Evolutionary conservation across 192 early-diverging fungal species (phyloP).

Genomic region (Umbelopsis sp.): DNA sequence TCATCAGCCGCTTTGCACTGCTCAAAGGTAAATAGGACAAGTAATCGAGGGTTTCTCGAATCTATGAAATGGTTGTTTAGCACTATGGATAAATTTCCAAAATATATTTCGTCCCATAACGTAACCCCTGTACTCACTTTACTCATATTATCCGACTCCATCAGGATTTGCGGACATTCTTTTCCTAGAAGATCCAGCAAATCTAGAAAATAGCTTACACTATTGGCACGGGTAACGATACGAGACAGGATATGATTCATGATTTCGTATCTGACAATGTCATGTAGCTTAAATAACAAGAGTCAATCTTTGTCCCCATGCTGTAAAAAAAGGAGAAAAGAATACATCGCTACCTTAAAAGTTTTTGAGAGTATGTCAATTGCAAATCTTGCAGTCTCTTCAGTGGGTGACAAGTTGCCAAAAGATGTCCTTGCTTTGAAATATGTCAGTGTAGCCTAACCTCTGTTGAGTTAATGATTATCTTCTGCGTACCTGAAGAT

Average conservation of each 20-base stretch:
- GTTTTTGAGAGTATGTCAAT: conserved; percentile 45
- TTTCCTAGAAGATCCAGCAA: conserved; percentile 50
- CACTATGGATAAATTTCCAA: background rate
- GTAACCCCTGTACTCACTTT: background rate
- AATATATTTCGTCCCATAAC: background rate
- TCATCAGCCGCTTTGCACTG: conserved; percentile 56
- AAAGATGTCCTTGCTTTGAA: background rate
- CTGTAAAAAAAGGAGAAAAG: background rate
- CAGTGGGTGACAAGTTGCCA: conserved; percentile 26
- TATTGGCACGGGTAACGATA: conserved; percentile 50
- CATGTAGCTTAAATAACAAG: conserved; percentile 42
- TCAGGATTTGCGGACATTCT: conserved; percentile 39
- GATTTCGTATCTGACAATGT: conserved; percentile 68
- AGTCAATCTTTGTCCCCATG: too few relatives aligned
- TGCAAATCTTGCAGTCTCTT: conserved; percentile 42
- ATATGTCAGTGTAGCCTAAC: background rate
- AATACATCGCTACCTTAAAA: conserved; percentile 45
- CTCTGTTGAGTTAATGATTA: background rate
- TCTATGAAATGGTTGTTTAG: conserved; percentile 15
- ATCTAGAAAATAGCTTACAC: conserved; percentile 45
- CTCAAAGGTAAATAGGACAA: conserved; percentile 56
- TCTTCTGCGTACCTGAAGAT: conserved; percentile 15
- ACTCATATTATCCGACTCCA: conserved; percentile 14
- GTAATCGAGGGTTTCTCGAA: conserved; percentile 71
- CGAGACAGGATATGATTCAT: conserved; percentile 66